Percentiles rank a stretch among this genome's conserved stretches.
Conservation (phyloP, 148 eudicot species). For the Silene latifolia region DNA sequence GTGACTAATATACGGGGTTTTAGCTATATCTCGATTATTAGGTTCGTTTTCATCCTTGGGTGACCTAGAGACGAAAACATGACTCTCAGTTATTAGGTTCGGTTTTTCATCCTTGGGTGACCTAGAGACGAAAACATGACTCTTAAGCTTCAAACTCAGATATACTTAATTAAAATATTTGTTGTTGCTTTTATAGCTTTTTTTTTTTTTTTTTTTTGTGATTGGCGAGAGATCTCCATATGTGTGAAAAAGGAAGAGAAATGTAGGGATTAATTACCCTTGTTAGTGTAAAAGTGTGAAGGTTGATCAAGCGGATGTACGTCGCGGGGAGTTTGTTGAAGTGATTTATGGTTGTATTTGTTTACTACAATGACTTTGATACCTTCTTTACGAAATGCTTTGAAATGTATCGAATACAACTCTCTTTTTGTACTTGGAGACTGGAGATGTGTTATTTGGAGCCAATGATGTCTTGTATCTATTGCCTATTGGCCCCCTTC, state of each 20-base stretch:
- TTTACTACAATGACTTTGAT: constrained; percentile 5
- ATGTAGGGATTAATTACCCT: constrained; percentile 7
- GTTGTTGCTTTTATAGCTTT: background rate
- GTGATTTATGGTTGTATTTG: constrained; percentile 18
- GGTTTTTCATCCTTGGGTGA: no score
- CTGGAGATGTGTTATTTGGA: no score
- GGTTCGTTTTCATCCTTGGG: no score
- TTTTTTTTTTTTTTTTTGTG: background rate
- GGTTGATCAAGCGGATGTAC: constrained; percentile 18
- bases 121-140: no score
- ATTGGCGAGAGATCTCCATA: constrained; percentile 15
- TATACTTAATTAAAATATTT: no score
- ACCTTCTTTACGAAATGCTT: constrained; percentile 14
- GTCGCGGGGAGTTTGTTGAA: constrained; percentile 17
- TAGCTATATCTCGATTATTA: no score
- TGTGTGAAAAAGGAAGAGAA: constrained; percentile 18
- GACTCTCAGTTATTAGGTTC: no score
- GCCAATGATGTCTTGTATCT: no score
- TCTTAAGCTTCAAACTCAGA: no score
- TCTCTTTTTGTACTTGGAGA: no score
- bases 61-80: no score
- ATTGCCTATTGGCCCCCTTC: no score
- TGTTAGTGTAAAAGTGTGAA: constrained; percentile 15
- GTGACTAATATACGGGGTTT: background rate
- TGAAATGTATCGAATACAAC: constrained; percentile 18